Conservation (phyloP, 192 early-diverging fungal genomes). For the Thamnidium elegans region DNA sequence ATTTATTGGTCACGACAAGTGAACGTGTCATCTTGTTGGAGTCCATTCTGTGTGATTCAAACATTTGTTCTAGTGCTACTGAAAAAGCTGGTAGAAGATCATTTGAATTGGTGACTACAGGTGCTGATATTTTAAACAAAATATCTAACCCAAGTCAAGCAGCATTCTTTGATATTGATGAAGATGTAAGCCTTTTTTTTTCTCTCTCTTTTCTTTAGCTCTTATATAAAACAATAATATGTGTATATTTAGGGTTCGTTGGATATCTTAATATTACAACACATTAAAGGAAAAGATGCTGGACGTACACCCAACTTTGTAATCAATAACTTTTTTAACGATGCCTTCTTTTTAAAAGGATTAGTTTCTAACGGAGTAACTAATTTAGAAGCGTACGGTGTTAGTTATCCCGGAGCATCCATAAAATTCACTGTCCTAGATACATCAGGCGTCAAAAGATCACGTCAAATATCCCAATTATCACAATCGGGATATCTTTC, state of each 20-base stretch:
- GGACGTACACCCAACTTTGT: constrained; percentile 56
- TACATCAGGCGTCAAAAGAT: constrained; percentile 73
- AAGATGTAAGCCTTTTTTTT: constrained; percentile 62
- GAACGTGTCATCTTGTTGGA: constrained; percentile 62
- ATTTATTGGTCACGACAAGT: constrained; percentile 66
- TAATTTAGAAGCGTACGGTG: constrained; percentile 63
- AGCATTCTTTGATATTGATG: constrained; percentile 87
- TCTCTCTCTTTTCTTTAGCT: constrained; percentile 16
- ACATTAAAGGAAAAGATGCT: constrained; percentile 36
- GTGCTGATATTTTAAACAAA: constrained; percentile 57
- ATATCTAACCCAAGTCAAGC: constrained; percentile 56
- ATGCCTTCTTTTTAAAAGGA: constrained; percentile 92
- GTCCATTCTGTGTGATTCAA: constrained; percentile 58
- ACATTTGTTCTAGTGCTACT: constrained; percentile 45
- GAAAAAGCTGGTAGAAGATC: constrained; percentile 50
- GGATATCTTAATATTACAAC: constrained; percentile 73
- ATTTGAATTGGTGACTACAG: constrained; percentile 61
- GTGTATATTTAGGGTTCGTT: constrained; percentile 58
- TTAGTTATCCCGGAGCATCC: constrained; percentile 77
- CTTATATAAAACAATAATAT: background rate
- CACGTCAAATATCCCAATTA: constrained; percentile 76
- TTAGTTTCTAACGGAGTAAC: constrained; percentile 68
- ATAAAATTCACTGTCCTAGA: constrained; percentile 88
- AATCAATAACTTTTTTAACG: constrained; percentile 89
- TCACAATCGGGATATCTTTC: constrained; percentile 77